Evolutionary conservation across 2,329 filamentous ascomycete species (phyloP).

Genomic region (Colletotrichum sidae): DNA sequence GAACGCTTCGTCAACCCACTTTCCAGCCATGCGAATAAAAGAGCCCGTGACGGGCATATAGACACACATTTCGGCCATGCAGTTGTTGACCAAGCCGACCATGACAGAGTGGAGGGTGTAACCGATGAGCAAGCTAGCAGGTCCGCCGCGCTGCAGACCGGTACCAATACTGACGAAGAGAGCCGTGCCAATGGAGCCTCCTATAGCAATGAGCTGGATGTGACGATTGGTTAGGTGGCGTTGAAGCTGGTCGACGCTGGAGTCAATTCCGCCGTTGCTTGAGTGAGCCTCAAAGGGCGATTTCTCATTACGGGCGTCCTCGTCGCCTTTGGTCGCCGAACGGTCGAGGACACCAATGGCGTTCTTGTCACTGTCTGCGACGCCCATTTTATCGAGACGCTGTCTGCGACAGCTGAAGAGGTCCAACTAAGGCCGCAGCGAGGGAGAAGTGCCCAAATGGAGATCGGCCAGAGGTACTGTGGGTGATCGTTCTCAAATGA

Average conservation of each 20-base stretch:
- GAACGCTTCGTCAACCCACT: constrained; percentile 74
- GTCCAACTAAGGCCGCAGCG: not conserved
- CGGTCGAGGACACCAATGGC: constrained; percentile 1
- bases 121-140: constrained; percentile 66
- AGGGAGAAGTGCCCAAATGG: not conserved
- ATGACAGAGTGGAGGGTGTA: constrained; percentile 67
- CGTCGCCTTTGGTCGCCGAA: constrained; percentile 1
- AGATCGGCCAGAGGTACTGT: not conserved
- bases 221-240: constrained; percentile 65
- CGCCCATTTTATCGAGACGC: constrained; percentile 1
- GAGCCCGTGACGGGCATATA: constrained; percentile 72
- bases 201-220: constrained; percentile 70
- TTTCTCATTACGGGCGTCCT: constrained; percentile 23
- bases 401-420: not conserved
- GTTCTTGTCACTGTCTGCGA: not conserved
- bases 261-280: constrained; percentile 5
- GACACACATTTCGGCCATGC: constrained; percentile 72
- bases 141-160: constrained; percentile 59
- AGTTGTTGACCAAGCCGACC: constrained; percentile 73
- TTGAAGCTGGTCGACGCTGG: constrained; percentile 29
- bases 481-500: not conserved
- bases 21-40: constrained; percentile 72
- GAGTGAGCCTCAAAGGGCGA: constrained; percentile 2
- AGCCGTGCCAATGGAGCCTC: constrained; percentile 68
- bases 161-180: constrained; percentile 72